Evolutionary conservation across 176 grass and related monocot species (phyloP).

Genomic region (Lolium multiflorum): DNA sequence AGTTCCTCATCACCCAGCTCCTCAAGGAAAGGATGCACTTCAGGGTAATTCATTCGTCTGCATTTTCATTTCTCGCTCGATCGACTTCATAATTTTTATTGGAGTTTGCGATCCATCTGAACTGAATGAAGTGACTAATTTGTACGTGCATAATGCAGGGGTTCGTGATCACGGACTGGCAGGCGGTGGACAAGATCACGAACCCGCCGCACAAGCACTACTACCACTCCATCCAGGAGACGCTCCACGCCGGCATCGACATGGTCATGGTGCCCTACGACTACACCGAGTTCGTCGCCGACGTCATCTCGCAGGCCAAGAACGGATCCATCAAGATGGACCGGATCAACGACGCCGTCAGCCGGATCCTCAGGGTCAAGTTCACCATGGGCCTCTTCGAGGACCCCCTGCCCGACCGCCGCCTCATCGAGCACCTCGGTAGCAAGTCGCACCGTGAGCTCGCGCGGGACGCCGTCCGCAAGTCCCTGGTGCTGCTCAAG

Average conservation of each 20-base stretch:
- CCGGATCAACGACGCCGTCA: conserved; percentile 72
- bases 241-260: conserved; percentile 78
- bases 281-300: conserved; percentile 65
- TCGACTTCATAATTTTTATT: neutral
- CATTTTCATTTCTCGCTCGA: neutral
- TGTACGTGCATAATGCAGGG: conserved; percentile 35
- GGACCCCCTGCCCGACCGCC: conserved; percentile 65
- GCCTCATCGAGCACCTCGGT: conserved; percentile 60
- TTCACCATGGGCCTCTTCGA: conserved; percentile 92
- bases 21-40: conserved; percentile 78
- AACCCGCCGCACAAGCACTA: conserved; percentile 65
- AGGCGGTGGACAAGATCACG: conserved; percentile 73
- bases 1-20: conserved; percentile 65
- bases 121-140: neutral
- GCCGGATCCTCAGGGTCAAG: conserved; percentile 88
- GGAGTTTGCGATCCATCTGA: neutral
- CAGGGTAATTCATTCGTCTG: conserved; percentile 43
- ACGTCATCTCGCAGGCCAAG: conserved; percentile 51
- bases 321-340: conserved; percentile 55
- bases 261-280: conserved; percentile 91
- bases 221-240: conserved; percentile 71
- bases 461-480: conserved; percentile 75
- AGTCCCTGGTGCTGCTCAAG: conserved; percentile 84
- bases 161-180: conserved; percentile 88
- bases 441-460: conserved; percentile 63